A percentile compares a stretch with the other conserved stretches of the same genome.
Evolutionary conservation across 768 basidiomycete species (phyloP).

Genomic region (Collybia nuda): DNA sequence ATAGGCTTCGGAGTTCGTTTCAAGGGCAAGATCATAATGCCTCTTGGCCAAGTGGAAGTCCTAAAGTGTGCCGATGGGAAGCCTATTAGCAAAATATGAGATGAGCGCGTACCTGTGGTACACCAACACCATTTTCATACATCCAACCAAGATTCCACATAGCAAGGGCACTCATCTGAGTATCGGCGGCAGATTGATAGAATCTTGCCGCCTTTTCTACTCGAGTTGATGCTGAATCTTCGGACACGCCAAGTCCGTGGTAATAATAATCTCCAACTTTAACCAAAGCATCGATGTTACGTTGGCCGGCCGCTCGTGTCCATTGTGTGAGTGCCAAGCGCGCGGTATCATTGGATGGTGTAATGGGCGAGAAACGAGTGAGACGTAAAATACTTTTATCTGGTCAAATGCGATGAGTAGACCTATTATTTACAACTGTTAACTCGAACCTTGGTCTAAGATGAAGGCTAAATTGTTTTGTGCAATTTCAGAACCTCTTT

Average conservation of each 20-base stretch:
- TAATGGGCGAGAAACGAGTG: constrained; percentile 65
- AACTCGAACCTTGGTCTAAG: constrained; percentile 78
- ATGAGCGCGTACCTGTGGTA: constrained; percentile 61
- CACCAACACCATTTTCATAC: constrained; percentile 96
- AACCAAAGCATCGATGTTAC: constrained; percentile 94
- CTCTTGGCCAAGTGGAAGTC: constrained; percentile 97
- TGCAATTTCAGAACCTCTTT: constrained; percentile 87
- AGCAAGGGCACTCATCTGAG: constrained; percentile 88
- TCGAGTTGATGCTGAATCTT: constrained; percentile 60
- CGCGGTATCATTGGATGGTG: constrained; percentile 82
- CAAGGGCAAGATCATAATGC: constrained; percentile 88
- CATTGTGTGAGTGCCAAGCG: constrained; percentile 87
- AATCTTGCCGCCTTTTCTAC: constrained; percentile 92
- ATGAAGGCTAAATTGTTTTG: constrained; percentile 95
- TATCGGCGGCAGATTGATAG: constrained; percentile 93
- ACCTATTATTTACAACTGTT: neutral
- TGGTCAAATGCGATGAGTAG: constrained; percentile 21
- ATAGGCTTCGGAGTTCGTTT: constrained; percentile 87
- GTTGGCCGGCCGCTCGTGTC: constrained; percentile 91
- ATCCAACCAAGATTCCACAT: constrained; percentile 99
- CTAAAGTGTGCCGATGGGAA: constrained; percentile 34
- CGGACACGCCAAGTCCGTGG: constrained; percentile 78
- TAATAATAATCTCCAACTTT: constrained; percentile 99
- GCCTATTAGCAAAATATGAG: neutral
- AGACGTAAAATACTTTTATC: constrained; percentile 71